These are phyloP conservation scores for Kwoniella europaea DNA, from an alignment of 768 basidiomycete genomes.

Conservation along the genomic window DNA sequence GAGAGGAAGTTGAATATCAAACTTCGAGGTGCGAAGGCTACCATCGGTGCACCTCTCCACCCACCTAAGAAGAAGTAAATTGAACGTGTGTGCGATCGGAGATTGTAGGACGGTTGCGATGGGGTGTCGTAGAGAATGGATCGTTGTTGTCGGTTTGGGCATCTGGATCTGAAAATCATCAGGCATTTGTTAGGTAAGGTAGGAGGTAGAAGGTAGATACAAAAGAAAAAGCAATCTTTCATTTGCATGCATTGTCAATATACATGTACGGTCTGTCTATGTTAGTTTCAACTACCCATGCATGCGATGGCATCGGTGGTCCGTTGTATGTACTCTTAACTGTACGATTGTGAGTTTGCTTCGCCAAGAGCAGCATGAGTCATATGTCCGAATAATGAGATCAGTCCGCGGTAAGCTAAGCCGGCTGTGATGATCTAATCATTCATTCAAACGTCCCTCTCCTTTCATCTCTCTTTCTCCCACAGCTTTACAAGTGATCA, in stretches of 20 bases:
- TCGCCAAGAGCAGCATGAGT: background rate
- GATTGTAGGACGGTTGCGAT: no score
- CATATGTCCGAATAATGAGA: background rate
- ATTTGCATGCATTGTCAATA: constrained; percentile 1
- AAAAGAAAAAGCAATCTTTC: background rate
- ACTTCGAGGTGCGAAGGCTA: constrained; percentile 70
- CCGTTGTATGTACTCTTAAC: background rate
- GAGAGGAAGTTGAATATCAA: constrained; percentile 85
- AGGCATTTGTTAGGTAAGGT: background rate
- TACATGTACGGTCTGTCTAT: background rate
- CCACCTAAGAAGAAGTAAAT: constrained; percentile 53
- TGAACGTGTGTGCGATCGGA: background rate
- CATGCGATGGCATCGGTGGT: background rate
- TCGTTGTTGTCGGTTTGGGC: background rate
- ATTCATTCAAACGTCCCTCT: background rate
- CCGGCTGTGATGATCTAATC: background rate
- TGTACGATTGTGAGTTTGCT: background rate
- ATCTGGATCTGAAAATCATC: background rate
- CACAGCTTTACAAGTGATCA: background rate
- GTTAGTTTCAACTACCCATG: no score
- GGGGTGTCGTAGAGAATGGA: no score
- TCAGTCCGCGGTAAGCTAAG: no score
- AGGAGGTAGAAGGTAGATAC: background rate
- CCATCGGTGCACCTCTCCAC: constrained; percentile 56
- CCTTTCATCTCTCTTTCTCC: background rate